Evolutionary conservation across 306 rosid genomes (phyloP), one percentile per base, ranked within the genome.

Genomic region (Trifolium dubium): DNA sequence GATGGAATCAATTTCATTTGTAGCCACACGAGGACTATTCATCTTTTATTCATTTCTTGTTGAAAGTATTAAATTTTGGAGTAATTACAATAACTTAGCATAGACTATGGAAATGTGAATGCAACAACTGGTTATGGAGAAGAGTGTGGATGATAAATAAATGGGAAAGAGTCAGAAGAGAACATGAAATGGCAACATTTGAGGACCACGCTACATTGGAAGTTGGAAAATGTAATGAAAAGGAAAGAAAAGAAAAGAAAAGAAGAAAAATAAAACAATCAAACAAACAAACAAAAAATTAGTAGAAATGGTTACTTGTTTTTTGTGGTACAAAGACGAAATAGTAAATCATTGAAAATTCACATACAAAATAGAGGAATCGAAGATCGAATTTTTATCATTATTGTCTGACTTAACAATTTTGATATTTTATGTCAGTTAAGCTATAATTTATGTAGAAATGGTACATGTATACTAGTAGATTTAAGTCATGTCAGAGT

Each of bases 161-260:
- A 78, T 53, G 68, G 46, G 73, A n/a, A 71, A 23, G 40, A 73
- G 71, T 73, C 69, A 79, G 75, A 73, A 66, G 28, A 59, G 28
- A 66, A 76, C 73, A 67, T 51, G 79, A 79, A 73, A 67, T 68
- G 66, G 69, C 79, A 68, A 80, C 66, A 73, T 67, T 75, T 74
- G 72, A 80, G 83, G 83, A 74, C 83, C 83, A 80, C 83, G 43
- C 28, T 18, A 28, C 72, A 12, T 75, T 43, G 77, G 73, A 75
- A 75, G 76, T 74, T 68, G 83, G 19, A 68, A 73, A 23, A 23
- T 23, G 23, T 1, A 3, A 13, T 35, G 67, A 53, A 18, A 49
- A 4, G 4, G 41, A 50, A 58, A 47, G 41, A 1, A 73, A 67
- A 5, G 9, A 9, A 50, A 58, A 47, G 41, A 1, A 73, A 67